Base-by-base conservation (phyloP, 2,329 filamentous ascomycete genomes). In the Drechslerella coelobrocha region DNA sequence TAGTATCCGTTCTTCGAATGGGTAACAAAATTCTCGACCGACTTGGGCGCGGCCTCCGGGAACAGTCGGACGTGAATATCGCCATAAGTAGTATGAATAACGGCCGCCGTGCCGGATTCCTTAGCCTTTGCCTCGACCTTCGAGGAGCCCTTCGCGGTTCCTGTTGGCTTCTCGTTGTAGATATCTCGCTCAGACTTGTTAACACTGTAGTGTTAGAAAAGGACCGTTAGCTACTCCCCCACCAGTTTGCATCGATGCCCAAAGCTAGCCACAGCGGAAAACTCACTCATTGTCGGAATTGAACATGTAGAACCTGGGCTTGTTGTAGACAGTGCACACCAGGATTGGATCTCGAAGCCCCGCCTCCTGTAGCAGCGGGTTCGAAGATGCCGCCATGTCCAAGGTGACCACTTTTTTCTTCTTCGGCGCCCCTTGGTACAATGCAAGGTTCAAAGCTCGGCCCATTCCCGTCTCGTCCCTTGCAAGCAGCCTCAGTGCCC, bases 241-340 rank as follows among this genome's bases (percentile, higher is more conserved):
- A n/a, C 17, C 12, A 39, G 34, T n/a, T 39, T 6, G 12, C 34
- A 39, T 39, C 17, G 12, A 39, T n/a, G n/a, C n/a, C n/a, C n/a
- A n/a, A n/a, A n/a, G 26, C 45, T 48, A 62, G 59, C n/a, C 43
- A 10, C 12, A 27, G n/a, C 3, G 7, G 6, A 2, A 21, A 4
- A 51, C 61, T 10, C 55, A 65, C 61, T 72, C 68, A 12, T 21
- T 53, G 23, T 72, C 68, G 6, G 68, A 72, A 31, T 72, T 96
- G 79, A 97, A 99, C 87, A 97, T 92, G 83, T 97, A 99, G 81
- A 99, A 99, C 41, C 95, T 89, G 26, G 89, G 86, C 80, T 96
- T 97, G 73, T 88, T 89, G 48, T 90, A 88, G 0, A 88, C 93
- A 0, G 94, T 97, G 8, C 86, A 84, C 47, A 95, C 85, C 6